A percentile compares a stretch with the other conserved stretches of the same genome.
phyloP scores from a whole-genome alignment of 768 basidiomycete species.

The Ramaria sp. region DNA sequence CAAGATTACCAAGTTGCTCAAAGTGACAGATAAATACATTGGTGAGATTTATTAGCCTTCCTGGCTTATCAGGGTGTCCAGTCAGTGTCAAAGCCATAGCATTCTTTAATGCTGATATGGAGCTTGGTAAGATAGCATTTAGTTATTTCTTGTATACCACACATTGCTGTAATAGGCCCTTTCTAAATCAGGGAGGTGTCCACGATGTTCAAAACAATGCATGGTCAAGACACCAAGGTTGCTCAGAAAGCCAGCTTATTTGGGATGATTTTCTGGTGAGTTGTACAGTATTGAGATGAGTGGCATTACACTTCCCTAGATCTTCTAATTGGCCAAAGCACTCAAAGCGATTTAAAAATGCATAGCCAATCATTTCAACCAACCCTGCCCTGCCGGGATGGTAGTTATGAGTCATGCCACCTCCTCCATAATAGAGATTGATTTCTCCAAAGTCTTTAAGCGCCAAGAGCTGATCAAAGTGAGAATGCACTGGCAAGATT shows the following conservation, averaged over 20 bases:
- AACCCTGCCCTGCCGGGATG: background rate
- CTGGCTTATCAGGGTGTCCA: conserved; percentile 3
- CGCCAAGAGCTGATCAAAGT: background rate
- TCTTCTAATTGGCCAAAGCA: conserved; percentile 16
- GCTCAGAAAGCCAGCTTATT: background rate
- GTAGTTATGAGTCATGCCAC: conserved; percentile 7
- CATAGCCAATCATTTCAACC: conserved; percentile 15
- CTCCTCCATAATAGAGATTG: conserved; percentile 11
- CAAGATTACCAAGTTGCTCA: conserved; percentile 1
- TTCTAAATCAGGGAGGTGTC: conserved; percentile 17
- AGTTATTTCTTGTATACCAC: too few species aligned
- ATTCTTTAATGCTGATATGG: conserved; percentile 8
- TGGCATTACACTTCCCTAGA: conserved; percentile 16
- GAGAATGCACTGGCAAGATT: conserved; percentile 11
- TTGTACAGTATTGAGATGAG: conserved; percentile 10
- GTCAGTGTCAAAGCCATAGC: background rate
- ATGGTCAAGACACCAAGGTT: background rate
- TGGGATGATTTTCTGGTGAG: conserved; percentile 11
- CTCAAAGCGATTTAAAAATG: conserved; percentile 17
- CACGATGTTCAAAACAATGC: background rate
- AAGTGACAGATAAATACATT: background rate
- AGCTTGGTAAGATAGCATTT: too few species aligned
- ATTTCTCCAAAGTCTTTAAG: background rate
- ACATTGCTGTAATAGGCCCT: too few species aligned
- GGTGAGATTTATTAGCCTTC: conserved; percentile 7